These are phyloP conservation scores for Leccinum olivaceopallidum DNA, from an alignment of 768 basidiomycete genomes.

Conservation along the genomic window DNA sequence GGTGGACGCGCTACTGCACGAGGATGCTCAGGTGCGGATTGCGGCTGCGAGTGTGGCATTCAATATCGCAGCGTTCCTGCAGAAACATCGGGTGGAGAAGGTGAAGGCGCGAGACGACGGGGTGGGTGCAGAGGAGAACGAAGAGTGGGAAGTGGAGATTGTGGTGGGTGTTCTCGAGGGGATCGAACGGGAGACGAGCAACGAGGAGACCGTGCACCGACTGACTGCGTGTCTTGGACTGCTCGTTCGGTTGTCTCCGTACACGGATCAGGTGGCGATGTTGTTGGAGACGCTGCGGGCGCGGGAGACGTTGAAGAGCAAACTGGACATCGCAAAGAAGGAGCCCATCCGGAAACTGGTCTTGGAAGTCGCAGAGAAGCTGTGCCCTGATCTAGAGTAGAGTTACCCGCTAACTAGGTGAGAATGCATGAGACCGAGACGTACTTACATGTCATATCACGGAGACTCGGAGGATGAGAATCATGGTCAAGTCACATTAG, in stretches of 20 bases:
- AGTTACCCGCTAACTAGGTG: too few species aligned
- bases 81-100: constrained; percentile 56
- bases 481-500: too few species aligned
- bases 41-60: constrained; percentile 85
- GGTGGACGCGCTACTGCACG: constrained; percentile 66
- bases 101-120: constrained; percentile 31
- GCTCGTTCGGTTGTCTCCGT: constrained; percentile 74
- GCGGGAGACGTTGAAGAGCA: constrained; percentile 53
- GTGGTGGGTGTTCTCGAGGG: constrained; percentile 83
- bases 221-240: constrained; percentile 77
- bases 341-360: constrained; percentile 63
- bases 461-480: too few species aligned
- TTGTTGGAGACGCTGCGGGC: constrained; percentile 75
- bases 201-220: constrained; percentile 90
- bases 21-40: constrained; percentile 66
- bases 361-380: constrained; percentile 55
- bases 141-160: constrained; percentile 87
- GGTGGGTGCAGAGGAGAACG: constrained; percentile 53
- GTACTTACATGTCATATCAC: too few species aligned
- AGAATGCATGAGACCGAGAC: too few species aligned
- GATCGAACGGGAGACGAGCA: constrained; percentile 64
- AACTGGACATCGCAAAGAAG: constrained; percentile 59
- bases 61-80: constrained; percentile 66
- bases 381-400: constrained; percentile 30
- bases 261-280: constrained; percentile 52